These are phyloP conservation scores for Hypomyces perniciosus DNA, from an alignment of 2,329 filamentous ascomycete species.

Conservation along the genomic window DNA sequence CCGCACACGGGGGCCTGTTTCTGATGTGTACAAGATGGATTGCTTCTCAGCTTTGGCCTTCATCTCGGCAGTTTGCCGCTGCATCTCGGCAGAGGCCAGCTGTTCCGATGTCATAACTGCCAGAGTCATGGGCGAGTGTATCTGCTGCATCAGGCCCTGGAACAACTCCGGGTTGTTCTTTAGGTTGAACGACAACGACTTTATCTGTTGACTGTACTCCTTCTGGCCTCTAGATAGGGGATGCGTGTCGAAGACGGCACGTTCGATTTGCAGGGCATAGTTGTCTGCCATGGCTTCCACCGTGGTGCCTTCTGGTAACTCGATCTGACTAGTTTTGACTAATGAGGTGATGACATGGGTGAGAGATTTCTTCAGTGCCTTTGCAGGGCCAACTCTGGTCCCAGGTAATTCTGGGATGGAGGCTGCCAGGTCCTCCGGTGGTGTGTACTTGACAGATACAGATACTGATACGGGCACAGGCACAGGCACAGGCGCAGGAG, in stretches of 20 bases:
- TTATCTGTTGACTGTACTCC: conserved; percentile 58
- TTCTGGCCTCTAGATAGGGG: conserved; percentile 38
- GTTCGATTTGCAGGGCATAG: conserved; percentile 74
- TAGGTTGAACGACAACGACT: conserved; percentile 76
- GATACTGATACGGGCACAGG: conserved; percentile 20
- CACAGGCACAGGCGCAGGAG: conserved; percentile 27
- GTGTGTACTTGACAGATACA: conserved; percentile 34
- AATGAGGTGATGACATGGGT: conserved; percentile 58
- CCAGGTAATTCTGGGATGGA: conserved; percentile 53
- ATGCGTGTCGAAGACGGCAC: conserved; percentile 56
- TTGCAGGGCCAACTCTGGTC: conserved; percentile 61
- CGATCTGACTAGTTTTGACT: conserved; percentile 59
- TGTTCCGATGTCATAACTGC: conserved; percentile 87
- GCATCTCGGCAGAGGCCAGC: conserved; percentile 85
- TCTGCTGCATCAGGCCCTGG: conserved; percentile 65
- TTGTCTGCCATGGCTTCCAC: conserved; percentile 60
- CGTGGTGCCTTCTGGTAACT: conserved; percentile 57
- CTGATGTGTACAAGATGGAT: conserved; percentile 73
- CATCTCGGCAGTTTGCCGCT: conserved; percentile 69
- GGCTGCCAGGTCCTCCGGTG: conserved; percentile 46
- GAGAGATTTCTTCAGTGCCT: conserved; percentile 65
- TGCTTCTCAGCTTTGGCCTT: conserved; percentile 75
- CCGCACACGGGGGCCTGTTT: conserved; percentile 66
- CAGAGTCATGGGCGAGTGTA: conserved; percentile 66
- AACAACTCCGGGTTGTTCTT: conserved; percentile 81